Percentiles rank a stretch among this genome's conserved stretches.
phyloP scores from a whole-genome alignment of 148 eudicot species.

The Fagopyrum tataricum region DNA sequence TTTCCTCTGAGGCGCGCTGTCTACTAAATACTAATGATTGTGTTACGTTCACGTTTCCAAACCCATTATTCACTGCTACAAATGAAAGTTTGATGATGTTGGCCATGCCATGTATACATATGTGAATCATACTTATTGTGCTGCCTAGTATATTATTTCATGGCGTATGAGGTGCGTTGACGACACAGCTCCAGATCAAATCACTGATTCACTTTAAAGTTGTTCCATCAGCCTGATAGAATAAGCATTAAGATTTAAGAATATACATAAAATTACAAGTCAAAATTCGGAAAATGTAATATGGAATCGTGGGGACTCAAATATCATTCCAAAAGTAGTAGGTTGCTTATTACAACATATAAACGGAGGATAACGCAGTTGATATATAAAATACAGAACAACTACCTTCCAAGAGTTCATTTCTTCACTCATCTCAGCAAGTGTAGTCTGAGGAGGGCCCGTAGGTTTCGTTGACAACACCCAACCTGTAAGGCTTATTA shows the following conservation, averaged over 20 bases:
- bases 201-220: too few species aligned
- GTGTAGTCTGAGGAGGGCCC: background rate
- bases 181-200: too few species aligned
- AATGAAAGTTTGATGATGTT: slow-evolving; percentile 5
- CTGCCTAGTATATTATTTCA: too few species aligned
- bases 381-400: background rate
- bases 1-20: background rate
- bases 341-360: background rate
- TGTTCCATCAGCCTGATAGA: background rate
- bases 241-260: background rate
- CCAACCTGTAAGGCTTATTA: slow-evolving; percentile 10
- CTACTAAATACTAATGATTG: background rate
- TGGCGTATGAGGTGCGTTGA: too few species aligned
- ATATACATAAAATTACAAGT: background rate
- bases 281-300: background rate
- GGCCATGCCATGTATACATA: background rate
- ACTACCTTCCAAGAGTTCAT: slow-evolving; percentile 2
- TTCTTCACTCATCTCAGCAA: background rate
- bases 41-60: background rate
- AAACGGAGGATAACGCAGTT: background rate
- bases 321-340: background rate
- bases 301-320: background rate
- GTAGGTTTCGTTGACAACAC: background rate
- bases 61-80: background rate
- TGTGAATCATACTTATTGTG: background rate